Percentiles rank a stretch among this genome's conserved stretches.
phyloP scores from a whole-genome alignment of 352 stramenopile species.

The Thraustotheca clavata region DNA sequence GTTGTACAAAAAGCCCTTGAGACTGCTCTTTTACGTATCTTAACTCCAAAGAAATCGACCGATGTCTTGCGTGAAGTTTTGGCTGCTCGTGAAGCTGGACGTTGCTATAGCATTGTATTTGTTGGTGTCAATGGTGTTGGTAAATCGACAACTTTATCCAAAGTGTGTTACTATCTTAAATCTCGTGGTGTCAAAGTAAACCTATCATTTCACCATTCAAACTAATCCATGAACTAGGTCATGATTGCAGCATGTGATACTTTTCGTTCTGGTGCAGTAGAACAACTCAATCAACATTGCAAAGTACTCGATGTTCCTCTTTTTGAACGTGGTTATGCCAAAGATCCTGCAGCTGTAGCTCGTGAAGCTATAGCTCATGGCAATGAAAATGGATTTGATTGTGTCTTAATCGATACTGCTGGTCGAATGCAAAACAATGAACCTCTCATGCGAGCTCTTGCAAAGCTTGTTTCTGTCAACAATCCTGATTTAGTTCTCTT shows the following conservation, averaged over 20 bases:
- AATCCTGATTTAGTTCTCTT: conserved; percentile 97
- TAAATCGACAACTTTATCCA: conserved; percentile 98
- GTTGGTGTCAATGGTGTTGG: conserved; percentile 98
- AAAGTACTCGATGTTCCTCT: conserved; percentile 94
- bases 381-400: conserved; percentile 91
- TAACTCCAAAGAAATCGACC: conserved; percentile 93
- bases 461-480: conserved; percentile 96
- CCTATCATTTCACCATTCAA: neutral
- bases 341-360: conserved; percentile 93
- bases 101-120: conserved; percentile 97
- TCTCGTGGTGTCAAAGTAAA: conserved; percentile 88
- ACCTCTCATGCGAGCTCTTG: conserved; percentile 96
- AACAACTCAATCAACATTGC: conserved; percentile 97
- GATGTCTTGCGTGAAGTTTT: conserved; percentile 94
- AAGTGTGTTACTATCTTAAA: conserved; percentile 99
- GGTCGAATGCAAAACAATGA: conserved; percentile 99
- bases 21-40: conserved; percentile 88
- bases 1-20: conserved; percentile 94
- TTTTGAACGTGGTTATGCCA: conserved; percentile 95
- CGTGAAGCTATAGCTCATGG: conserved; percentile 94
- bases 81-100: conserved; percentile 70
- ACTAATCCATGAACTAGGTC: conserved; percentile 28
- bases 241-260: conserved; percentile 98
- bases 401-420: conserved; percentile 98
- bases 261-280: conserved; percentile 97